These are phyloP conservation scores for Darksidea phi DNA, from an alignment of 495 filamentous ascomycete genomes.

Conservation along the genomic window DNA sequence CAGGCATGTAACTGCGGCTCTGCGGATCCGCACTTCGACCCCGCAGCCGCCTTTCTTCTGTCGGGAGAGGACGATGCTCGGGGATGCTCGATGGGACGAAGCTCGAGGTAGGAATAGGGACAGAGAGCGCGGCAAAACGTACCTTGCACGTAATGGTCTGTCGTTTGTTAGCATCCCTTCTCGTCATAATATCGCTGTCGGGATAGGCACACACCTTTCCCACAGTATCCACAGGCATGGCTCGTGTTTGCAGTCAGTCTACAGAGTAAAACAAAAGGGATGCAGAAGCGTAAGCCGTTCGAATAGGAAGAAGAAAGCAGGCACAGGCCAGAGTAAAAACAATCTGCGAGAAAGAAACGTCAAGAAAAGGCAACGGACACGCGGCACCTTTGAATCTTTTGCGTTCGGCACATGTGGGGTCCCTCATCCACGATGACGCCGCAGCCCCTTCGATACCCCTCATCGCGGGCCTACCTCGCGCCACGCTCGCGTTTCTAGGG, in stretches of 20 bases:
- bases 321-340: background rate
- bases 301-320: too few species aligned
- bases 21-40: slow-evolving; percentile 31
- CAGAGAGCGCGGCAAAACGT: slow-evolving; percentile 27
- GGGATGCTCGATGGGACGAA: background rate
- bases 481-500: background rate
- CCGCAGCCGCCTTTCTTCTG: background rate
- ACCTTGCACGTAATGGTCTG: slow-evolving; percentile 79
- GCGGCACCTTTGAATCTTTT: slow-evolving; percentile 4
- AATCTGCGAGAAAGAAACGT: background rate
- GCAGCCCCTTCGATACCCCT: slow-evolving; percentile 8
- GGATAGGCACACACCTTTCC: slow-evolving; percentile 52
- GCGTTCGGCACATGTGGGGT: slow-evolving; percentile 20
- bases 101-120: background rate
- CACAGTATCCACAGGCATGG: slow-evolving; percentile 48
- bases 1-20: background rate
- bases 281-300: too few species aligned
- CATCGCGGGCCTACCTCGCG: slow-evolving; percentile 9
- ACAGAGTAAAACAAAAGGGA: too few species aligned
- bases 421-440: background rate
- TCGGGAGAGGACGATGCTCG: background rate
- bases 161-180: slow-evolving; percentile 14
- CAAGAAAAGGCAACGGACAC: background rate
- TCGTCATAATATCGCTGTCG: background rate
- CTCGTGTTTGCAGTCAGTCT: background rate